These are phyloP conservation scores for Mycena vulgaris DNA, from an alignment of 768 basidiomycete genomes.

Conservation along the genomic window DNA sequence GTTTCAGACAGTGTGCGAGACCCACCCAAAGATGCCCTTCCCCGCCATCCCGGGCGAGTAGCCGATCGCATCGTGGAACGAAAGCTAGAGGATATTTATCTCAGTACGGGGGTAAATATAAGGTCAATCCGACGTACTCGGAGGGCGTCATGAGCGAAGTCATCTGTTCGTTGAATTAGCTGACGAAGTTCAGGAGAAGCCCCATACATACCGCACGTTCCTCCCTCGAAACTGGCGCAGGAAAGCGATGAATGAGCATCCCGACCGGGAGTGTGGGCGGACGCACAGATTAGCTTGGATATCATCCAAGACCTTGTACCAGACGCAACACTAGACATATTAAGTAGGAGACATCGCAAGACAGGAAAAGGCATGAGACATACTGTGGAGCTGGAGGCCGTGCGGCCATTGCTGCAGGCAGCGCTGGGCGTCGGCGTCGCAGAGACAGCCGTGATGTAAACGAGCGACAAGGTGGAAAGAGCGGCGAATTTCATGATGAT, in stretches of 20 bases:
- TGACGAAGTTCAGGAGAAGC: too few relatives aligned
- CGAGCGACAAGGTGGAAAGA: slow-evolving; percentile 9
- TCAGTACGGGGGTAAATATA: background rate
- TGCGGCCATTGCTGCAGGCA: background rate
- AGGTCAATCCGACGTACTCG: slow-evolving; percentile 12
- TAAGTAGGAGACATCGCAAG: background rate
- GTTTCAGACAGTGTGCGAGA: background rate
- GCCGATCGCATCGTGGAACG: slow-evolving; percentile 39
- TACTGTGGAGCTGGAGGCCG: background rate
- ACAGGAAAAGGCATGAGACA: background rate
- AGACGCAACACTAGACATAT: background rate
- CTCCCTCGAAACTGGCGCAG: too few relatives aligned
- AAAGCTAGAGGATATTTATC: background rate
- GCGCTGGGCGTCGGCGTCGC: background rate
- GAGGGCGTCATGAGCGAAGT: slow-evolving; percentile 35
- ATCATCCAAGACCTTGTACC: too few relatives aligned
- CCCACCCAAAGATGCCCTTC: slow-evolving; percentile 21
- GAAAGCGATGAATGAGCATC: too few relatives aligned
- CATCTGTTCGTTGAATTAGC: slow-evolving; percentile 22
- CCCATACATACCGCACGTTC: background rate
- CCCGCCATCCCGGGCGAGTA: slow-evolving; percentile 24
- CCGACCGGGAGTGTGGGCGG: too few relatives aligned
- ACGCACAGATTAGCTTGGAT: background rate
- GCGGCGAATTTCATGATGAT: slow-evolving; percentile 4
- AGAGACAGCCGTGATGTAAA: slow-evolving; percentile 2